Conservation (phyloP, 495 filamentous ascomycete genomes). For the Corynascus novoguineensis region DNA sequence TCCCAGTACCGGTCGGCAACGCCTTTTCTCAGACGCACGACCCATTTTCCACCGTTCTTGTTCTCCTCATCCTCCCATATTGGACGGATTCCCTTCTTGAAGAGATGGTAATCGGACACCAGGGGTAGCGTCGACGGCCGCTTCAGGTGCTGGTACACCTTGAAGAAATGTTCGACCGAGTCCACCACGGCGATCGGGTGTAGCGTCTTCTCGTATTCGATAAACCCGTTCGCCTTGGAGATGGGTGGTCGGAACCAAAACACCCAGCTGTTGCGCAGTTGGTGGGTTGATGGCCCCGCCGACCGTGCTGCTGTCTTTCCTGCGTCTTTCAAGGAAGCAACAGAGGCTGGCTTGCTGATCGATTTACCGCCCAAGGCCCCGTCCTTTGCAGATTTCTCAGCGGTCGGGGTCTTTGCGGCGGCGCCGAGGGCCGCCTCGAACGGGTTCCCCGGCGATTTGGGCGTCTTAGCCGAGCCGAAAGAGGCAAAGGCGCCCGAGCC, state of each 20-base stretch:
- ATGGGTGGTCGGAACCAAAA: slow-evolving; percentile 96
- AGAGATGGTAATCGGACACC: slow-evolving; percentile 96
- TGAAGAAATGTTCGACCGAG: slow-evolving; percentile 87
- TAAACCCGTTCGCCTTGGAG: slow-evolving; percentile 76
- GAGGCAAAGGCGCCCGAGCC: slow-evolving; percentile 95
- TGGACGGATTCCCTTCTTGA: slow-evolving; percentile 92
- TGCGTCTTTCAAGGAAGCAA: slow-evolving; percentile 39
- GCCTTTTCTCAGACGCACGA: slow-evolving; percentile 91
- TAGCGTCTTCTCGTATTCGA: slow-evolving; percentile 97
- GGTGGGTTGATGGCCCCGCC: slow-evolving; percentile 44
- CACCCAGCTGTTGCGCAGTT: slow-evolving; percentile 82
- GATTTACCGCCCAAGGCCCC: slow-evolving; percentile 42
- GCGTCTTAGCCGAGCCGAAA: slow-evolving; percentile 81
- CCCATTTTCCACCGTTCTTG: slow-evolving; percentile 94
- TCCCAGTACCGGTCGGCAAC: slow-evolving; percentile 97
- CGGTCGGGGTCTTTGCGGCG: slow-evolving; percentile 57
- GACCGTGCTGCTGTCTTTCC: slow-evolving; percentile 23
- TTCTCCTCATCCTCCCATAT: slow-evolving; percentile 99
- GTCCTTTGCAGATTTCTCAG: slow-evolving; percentile 52
- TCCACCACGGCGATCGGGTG: slow-evolving; percentile 75
- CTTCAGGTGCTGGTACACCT: slow-evolving; percentile 85
- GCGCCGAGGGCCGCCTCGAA: slow-evolving; percentile 65
- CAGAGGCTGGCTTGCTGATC: slow-evolving; percentile 36
- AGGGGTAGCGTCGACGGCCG: slow-evolving; percentile 80
- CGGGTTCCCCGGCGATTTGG: slow-evolving; percentile 78